These are phyloP conservation scores for Monosporascus sp. DNA, from an alignment of 2,329 filamentous ascomycete genomes.

Conservation along the genomic window DNA sequence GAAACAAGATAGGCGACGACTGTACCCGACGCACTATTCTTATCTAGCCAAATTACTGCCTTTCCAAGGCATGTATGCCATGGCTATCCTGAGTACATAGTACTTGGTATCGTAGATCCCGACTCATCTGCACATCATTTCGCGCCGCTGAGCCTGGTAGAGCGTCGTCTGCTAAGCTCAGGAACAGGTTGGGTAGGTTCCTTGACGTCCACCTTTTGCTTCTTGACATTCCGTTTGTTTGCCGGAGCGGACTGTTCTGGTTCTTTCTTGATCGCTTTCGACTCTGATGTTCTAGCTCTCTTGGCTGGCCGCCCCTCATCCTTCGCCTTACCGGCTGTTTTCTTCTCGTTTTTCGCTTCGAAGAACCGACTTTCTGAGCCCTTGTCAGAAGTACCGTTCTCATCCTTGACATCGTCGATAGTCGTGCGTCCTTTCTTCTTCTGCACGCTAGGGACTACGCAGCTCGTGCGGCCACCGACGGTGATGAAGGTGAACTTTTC, in stretches of 20 bases:
- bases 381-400: constrained; percentile 3
- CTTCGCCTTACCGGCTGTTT: constrained; percentile 7
- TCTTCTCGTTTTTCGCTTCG: constrained; percentile 7
- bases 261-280: constrained; percentile 15
- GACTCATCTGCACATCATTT: neutral
- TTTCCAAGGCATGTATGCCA: neutral
- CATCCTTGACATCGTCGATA: constrained; percentile 35
- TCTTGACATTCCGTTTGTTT: neutral
- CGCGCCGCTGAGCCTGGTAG: constrained; percentile 16
- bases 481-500: constrained; percentile 81
- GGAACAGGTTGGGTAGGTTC: constrained; percentile 10
- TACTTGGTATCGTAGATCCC: neutral
- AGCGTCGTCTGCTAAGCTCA: constrained; percentile 18
- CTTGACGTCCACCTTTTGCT: constrained; percentile 10
- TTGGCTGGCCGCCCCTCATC: constrained; percentile 13
- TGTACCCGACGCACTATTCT: neutral
- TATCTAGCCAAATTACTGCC: neutral
- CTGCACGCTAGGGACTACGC: constrained; percentile 78
- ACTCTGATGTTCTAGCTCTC: constrained; percentile 13
- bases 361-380: constrained; percentile 18
- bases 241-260: constrained; percentile 13
- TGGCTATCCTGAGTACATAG: no score
- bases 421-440: constrained; percentile 61
- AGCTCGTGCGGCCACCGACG: constrained; percentile 87
- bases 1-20: neutral